phyloP scores from a whole-genome alignment of 306 rosid genomes.

The apple (Malus domestica) region DNA sequence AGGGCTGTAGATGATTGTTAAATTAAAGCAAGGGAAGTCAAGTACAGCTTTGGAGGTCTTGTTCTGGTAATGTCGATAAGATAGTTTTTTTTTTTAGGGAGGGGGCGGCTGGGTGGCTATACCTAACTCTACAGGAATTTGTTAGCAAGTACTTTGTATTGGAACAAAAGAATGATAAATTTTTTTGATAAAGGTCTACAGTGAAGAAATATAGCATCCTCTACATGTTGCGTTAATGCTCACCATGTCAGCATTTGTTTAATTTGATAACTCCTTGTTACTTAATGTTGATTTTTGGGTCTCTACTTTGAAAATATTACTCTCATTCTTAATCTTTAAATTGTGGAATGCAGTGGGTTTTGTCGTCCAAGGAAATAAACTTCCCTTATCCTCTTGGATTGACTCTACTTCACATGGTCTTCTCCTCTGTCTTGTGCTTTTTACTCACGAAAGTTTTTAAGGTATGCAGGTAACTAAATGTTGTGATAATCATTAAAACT shows the following conservation, averaged over 20 bases:
- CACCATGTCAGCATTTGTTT: neutral
- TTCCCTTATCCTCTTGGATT: conserved; percentile 95
- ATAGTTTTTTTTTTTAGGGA: neutral
- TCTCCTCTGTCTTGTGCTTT: conserved; percentile 89
- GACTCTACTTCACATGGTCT: conserved; percentile 97
- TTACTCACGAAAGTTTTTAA: conserved; percentile 74
- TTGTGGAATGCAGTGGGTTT: conserved; percentile 75
- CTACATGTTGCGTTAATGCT: neutral
- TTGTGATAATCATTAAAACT: conserved; percentile 4
- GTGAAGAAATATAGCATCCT: neutral
- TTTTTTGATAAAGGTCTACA: neutral
- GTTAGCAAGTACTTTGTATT: neutral
- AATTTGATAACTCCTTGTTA: neutral
- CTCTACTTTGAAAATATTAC: neutral
- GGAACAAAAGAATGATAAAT: neutral
- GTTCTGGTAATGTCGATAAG: neutral
- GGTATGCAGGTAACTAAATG: conserved; percentile 34
- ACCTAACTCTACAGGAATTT: neutral
- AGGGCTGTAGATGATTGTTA: neutral
- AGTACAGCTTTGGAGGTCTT: neutral
- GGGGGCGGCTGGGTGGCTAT: neutral
- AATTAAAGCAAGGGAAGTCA: neutral
- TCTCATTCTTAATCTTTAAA: neutral
- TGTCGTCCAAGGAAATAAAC: conserved; percentile 95
- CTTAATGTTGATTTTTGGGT: neutral